Conservation (phyloP, 2,329 filamentous ascomycete genomes). For the Daldinia sp. region DNA sequence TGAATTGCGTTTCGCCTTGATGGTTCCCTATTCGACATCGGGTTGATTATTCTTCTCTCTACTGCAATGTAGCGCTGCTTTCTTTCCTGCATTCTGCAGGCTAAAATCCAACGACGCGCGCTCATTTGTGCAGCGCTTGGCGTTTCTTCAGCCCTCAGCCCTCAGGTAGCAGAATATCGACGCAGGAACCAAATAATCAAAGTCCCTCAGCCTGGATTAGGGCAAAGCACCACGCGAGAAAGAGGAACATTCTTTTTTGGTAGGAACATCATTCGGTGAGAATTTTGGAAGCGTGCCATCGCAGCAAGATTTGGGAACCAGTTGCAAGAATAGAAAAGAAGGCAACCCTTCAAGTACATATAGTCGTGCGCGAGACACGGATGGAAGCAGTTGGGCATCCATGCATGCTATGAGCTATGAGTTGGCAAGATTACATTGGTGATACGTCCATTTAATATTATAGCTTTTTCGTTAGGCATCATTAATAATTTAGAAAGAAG, state of each 20-base stretch:
- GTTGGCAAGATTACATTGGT: constrained; percentile 28
- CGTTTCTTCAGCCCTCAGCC: constrained; percentile 16
- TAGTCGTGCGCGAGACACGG: constrained; percentile 28
- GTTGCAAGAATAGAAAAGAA: constrained; percentile 27
- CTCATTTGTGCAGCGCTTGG: constrained; percentile 18
- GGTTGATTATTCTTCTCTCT: constrained; percentile 4
- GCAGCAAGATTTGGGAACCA: constrained; percentile 13
- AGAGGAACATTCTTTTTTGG: constrained; percentile 10
- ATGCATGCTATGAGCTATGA: constrained; percentile 31
- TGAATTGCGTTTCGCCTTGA: constrained; percentile 16
- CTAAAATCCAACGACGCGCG: constrained; percentile 22
- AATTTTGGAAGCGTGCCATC: constrained; percentile 31
- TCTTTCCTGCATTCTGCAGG: constrained; percentile 14
- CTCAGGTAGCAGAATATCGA: constrained; percentile 1
- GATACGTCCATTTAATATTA: constrained; percentile 23
- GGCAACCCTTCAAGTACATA: constrained; percentile 35
- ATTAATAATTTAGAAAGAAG: too few relatives aligned
- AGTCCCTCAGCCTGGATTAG: constrained; percentile 15
- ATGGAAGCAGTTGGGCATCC: constrained; percentile 33
- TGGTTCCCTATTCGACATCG: neutral
- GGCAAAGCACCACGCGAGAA: constrained; percentile 6
- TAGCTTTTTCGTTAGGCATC: constrained; percentile 9
- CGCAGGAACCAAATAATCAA: constrained; percentile 24
- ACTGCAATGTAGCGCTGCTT: neutral
- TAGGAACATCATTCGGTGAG: constrained; percentile 23